These are phyloP conservation scores for Coemansia asiatica DNA, from an alignment of 192 early-diverging fungal genomes.

Conservation along the genomic window DNA sequence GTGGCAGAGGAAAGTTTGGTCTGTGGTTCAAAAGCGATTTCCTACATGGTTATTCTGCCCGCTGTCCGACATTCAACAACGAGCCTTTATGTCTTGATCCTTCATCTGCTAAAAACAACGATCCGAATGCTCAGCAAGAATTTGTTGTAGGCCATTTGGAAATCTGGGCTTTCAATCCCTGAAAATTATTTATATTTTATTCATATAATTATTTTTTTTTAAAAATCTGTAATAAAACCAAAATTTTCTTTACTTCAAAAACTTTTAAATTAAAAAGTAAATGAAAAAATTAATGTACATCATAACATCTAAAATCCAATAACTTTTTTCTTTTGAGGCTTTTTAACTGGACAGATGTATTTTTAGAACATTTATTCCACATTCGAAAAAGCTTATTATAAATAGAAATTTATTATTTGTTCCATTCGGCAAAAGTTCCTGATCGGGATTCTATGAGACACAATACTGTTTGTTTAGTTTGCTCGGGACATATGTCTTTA, in stretches of 20 bases:
- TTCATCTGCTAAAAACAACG: slow-evolving; percentile 22
- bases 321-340: no score
- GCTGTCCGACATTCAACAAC: slow-evolving; percentile 76
- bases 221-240: slow-evolving; percentile 3
- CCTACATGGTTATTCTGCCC: slow-evolving; percentile 63
- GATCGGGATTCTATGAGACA: neutral
- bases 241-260: neutral
- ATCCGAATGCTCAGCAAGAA: slow-evolving; percentile 47
- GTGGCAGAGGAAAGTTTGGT: slow-evolving; percentile 75
- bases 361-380: no score
- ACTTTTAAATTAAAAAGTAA: neutral
- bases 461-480: neutral
- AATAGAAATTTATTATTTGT: neutral
- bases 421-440: slow-evolving; percentile 3
- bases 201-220: neutral
- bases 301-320: neutral
- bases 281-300: neutral
- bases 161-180: slow-evolving; percentile 49
- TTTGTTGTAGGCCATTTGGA: slow-evolving; percentile 50
- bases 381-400: no score
- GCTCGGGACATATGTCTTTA: neutral
- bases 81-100: slow-evolving; percentile 59
- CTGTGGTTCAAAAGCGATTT: slow-evolving; percentile 75
- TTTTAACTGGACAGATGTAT: no score
- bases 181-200: slow-evolving; percentile 2